Conservation (phyloP, 2,329 filamentous ascomycete species). For the Penicillium janthinellum region DNA sequence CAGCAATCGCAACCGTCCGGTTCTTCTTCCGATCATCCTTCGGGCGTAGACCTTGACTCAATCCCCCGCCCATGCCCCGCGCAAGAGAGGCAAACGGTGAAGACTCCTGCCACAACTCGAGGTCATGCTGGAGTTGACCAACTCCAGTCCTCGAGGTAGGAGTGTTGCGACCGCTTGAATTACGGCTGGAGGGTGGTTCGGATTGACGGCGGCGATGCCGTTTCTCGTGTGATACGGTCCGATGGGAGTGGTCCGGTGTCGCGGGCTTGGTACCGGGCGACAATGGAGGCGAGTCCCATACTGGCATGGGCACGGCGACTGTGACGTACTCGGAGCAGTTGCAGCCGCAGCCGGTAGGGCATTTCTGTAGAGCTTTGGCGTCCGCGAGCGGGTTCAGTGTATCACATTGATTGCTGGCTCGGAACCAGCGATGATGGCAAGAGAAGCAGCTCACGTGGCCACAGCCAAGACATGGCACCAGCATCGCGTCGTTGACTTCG, state of each 20-base stretch:
- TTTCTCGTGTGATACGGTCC: slow-evolving; percentile 19
- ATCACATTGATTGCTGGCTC: slow-evolving; percentile 16
- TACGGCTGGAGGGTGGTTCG: slow-evolving; percentile 17
- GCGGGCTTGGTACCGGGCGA: slow-evolving; percentile 13
- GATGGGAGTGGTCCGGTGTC: neutral
- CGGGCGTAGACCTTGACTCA: slow-evolving; percentile 42
- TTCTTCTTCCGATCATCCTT: slow-evolving; percentile 37
- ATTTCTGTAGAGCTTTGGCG: slow-evolving; percentile 33
- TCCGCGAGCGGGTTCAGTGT: slow-evolving; percentile 12
- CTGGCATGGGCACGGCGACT: slow-evolving; percentile 36
- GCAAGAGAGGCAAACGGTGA: slow-evolving; percentile 45
- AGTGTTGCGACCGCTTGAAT: slow-evolving; percentile 17
- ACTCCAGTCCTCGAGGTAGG: slow-evolving; percentile 17
- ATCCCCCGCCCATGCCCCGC: slow-evolving; percentile 44
- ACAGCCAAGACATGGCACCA: slow-evolving; percentile 51
- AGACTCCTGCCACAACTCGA: slow-evolving; percentile 38
- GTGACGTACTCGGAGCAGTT: slow-evolving; percentile 44
- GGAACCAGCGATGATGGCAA: slow-evolving; percentile 48
- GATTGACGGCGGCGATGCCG: slow-evolving; percentile 23
- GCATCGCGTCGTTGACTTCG: slow-evolving; percentile 46
- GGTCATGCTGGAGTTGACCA: slow-evolving; percentile 37
- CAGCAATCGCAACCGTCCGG: slow-evolving; percentile 18
- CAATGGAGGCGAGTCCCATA: slow-evolving; percentile 17
- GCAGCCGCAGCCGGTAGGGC: slow-evolving; percentile 53
- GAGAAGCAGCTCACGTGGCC: slow-evolving; percentile 51